Evolutionary conservation across 2,329 filamentous ascomycete genomes (phyloP).

Genomic region (Cladosporium sp.): DNA sequence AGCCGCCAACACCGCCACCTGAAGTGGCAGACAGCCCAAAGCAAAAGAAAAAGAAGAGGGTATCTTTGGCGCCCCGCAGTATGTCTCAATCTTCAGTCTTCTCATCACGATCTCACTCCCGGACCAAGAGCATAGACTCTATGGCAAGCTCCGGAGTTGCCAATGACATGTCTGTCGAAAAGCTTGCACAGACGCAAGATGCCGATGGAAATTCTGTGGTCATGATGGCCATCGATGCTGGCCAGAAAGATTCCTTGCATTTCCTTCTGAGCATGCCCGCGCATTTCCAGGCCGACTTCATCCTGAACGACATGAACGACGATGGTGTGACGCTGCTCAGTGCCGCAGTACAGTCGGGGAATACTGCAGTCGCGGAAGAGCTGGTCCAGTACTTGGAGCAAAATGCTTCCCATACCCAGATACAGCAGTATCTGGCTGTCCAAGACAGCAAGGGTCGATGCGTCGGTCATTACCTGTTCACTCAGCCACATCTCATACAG

Average conservation of each 20-base stretch:
- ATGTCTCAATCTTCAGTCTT: constrained; percentile 81
- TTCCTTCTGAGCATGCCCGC: constrained; percentile 76
- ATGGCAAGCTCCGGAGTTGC: constrained; percentile 65
- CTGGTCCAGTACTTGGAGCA: constrained; percentile 67
- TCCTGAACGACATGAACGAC: constrained; percentile 82
- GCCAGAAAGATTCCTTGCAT: constrained; percentile 65
- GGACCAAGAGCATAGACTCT: constrained; percentile 73
- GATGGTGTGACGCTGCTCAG: constrained; percentile 86
- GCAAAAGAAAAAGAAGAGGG: constrained; percentile 65
- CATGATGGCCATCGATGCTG: constrained; percentile 54
- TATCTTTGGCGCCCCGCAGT: constrained; percentile 80
- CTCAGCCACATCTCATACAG: constrained; percentile 75
- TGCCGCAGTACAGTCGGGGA: constrained; percentile 81
- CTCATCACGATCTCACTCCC: constrained; percentile 67
- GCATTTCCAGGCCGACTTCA: constrained; percentile 65
- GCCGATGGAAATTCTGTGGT: constrained; percentile 72
- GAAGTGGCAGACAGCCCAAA: constrained; percentile 31
- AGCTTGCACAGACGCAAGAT: constrained; percentile 67
- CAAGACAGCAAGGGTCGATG: constrained; percentile 85
- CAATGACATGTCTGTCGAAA: constrained; percentile 80
- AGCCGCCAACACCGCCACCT: constrained; percentile 48
- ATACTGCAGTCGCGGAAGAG: constrained; percentile 68
- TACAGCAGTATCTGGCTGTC: constrained; percentile 65
- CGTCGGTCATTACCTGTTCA: constrained; percentile 92
- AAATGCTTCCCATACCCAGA: constrained; percentile 50